Evolutionary conservation across 768 basidiomycete genomes (phyloP).

Genomic region (Amanita rimosa): DNA sequence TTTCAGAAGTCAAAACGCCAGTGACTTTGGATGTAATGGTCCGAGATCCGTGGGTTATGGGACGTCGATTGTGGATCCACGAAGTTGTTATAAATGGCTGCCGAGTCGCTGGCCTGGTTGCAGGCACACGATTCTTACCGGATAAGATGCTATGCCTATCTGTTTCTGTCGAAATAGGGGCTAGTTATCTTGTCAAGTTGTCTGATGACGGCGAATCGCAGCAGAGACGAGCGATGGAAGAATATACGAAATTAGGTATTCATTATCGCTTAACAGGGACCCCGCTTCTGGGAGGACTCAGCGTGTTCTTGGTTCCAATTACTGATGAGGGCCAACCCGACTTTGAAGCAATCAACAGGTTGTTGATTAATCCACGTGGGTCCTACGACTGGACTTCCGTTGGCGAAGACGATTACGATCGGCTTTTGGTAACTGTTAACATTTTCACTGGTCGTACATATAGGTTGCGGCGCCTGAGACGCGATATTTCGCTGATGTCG

Average conservation of each 20-base stretch:
- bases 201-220: constrained; percentile 32
- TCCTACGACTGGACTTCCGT: constrained; percentile 44
- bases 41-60: constrained; percentile 56
- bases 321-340: constrained; percentile 39
- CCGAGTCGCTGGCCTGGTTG: constrained; percentile 50
- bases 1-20: constrained; percentile 34
- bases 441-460: constrained; percentile 46
- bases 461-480: constrained; percentile 44
- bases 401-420: constrained; percentile 34
- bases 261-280: constrained; percentile 54
- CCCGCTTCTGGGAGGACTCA: constrained; percentile 37
- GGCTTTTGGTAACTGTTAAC: constrained; percentile 42
- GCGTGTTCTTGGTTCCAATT: constrained; percentile 60
- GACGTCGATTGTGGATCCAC: constrained; percentile 52
- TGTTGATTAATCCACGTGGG: constrained; percentile 40
- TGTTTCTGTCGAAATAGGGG: constrained; percentile 21
- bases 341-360: constrained; percentile 39
- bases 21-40: constrained; percentile 49
- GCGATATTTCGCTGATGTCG: constrained; percentile 59
- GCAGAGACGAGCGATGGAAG: constrained; percentile 43
- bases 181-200: constrained; percentile 26
- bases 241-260: constrained; percentile 51
- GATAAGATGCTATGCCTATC: constrained; percentile 28
- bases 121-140: constrained; percentile 45
- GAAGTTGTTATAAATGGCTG: constrained; percentile 38